A percentile compares a stretch with the other conserved stretches of the same genome.
phyloP scores from a whole-genome alignment of 1,284 basidiomycete genomes.

The Stereum hirsutum region DNA sequence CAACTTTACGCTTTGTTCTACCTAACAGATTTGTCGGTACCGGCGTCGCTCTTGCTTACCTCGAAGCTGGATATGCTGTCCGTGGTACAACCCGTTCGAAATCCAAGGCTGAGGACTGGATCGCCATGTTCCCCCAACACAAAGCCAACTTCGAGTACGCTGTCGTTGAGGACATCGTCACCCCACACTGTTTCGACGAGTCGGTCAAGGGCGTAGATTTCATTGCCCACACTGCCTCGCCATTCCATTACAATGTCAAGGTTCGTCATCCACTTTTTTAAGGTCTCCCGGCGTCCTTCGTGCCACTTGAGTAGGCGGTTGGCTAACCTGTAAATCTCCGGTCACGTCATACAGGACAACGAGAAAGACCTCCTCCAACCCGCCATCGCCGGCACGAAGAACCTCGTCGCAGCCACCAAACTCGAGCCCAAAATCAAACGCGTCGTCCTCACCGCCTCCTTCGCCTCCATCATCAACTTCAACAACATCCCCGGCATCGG shows the following conservation, averaged over 20 bases:
- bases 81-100: neutral
- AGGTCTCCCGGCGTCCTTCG: too few relatives aligned
- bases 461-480: neutral
- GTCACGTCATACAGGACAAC: too few relatives aligned
- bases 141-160: neutral
- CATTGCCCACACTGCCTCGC: neutral
- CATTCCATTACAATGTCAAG: neutral
- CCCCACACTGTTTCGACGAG: neutral
- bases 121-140: neutral
- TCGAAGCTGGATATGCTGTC: neutral
- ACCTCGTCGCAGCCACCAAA: neutral
- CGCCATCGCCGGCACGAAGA: neutral
- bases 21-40: neutral
- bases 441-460: neutral
- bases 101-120: neutral
- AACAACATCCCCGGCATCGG: neutral
- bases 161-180: neutral
- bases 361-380: neutral
- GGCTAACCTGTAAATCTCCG: slow-evolving; percentile 1
- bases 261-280: too few relatives aligned
- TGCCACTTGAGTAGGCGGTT: neutral
- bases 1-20: neutral
- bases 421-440: neutral
- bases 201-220: neutral
- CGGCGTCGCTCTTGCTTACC: neutral